phyloP scores from a whole-genome alignment of 352 stramenopile genomes.

The Hyaloperonospora arabidopsidis region DNA sequence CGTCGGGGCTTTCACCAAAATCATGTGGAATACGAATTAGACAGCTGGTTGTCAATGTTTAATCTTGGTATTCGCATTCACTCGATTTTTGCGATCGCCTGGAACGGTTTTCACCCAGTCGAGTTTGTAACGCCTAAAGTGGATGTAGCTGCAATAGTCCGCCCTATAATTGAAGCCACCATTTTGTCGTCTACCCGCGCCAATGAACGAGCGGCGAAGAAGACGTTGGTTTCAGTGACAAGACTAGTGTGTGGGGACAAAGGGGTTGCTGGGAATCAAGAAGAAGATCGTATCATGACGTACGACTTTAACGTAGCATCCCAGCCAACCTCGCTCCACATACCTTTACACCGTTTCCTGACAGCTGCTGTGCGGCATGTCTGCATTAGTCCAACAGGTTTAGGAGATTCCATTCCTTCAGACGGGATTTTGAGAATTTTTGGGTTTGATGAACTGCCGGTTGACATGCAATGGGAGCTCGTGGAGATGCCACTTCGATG shows the following conservation, averaged over 20 bases:
- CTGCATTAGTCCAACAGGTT: conserved; percentile 45
- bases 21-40: conserved; percentile 84
- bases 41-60: conserved; percentile 85
- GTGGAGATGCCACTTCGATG: conserved; percentile 74
- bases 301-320: conserved; percentile 65
- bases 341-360: conserved; percentile 78
- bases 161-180: conserved; percentile 33
- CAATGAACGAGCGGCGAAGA: conserved; percentile 49
- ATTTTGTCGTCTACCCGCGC: conserved; percentile 38
- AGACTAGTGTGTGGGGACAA: conserved; percentile 23
- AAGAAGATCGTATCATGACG: conserved; percentile 24
- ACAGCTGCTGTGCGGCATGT: conserved; percentile 61
- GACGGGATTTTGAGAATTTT: conserved; percentile 46
- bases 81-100: conserved; percentile 73
- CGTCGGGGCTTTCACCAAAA: conserved; percentile 61
- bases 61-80: conserved; percentile 84
- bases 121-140: conserved; percentile 27
- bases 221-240: conserved; percentile 34
- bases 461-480: conserved; percentile 48
- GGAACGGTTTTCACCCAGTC: conserved; percentile 51
- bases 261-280: conserved; percentile 4
- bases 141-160: conserved; percentile 41
- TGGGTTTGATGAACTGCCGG: conserved; percentile 43
- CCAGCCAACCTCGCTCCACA: conserved; percentile 63
- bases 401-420: conserved; percentile 40